Percentiles rank a stretch among this genome's conserved stretches.
Evolutionary conservation across 768 basidiomycete species (phyloP).

Genomic region (Leucocoprinus sp.): DNA sequence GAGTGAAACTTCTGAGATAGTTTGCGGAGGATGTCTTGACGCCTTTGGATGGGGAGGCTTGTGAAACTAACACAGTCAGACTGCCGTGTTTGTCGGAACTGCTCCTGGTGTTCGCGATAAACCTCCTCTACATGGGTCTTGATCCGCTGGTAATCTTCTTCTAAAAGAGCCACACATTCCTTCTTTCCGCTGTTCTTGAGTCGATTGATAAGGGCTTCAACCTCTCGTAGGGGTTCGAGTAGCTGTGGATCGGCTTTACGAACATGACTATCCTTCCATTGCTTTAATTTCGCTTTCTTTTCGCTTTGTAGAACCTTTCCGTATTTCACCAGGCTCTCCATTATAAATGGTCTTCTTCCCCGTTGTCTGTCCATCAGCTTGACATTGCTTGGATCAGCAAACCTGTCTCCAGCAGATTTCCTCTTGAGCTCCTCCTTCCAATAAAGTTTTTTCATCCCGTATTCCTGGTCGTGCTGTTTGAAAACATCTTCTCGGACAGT

Average conservation of each 20-base stretch:
- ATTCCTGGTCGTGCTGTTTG: constrained; percentile 15
- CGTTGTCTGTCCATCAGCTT: constrained; percentile 11
- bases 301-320: constrained; percentile 12
- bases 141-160: constrained; percentile 29
- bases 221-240: not conserved
- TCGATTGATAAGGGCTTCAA: not conserved
- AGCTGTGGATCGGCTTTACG: not conserved
- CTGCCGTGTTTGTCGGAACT: constrained; percentile 12
- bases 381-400: constrained; percentile 16
- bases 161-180: not conserved
- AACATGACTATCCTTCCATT: not conserved
- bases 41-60: constrained; percentile 32
- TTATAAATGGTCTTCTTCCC: constrained; percentile 26
- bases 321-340: constrained; percentile 33
- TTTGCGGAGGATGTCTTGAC: constrained; percentile 45
- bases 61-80: constrained; percentile 20
- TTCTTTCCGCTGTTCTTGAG: not conserved
- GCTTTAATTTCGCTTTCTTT: not conserved
- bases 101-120: constrained; percentile 21
- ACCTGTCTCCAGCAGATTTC: constrained; percentile 17
- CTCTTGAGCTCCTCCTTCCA: constrained; percentile 26
- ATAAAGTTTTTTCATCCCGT: constrained; percentile 15
- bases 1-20: constrained; percentile 36
- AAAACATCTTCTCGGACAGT: constrained; percentile 27
- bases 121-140: constrained; percentile 31